Evolutionary conservation across 306 rosid species (phyloP), one percentile per base, ranked within the genome.

Genomic region (Quercus cerris): DNA sequence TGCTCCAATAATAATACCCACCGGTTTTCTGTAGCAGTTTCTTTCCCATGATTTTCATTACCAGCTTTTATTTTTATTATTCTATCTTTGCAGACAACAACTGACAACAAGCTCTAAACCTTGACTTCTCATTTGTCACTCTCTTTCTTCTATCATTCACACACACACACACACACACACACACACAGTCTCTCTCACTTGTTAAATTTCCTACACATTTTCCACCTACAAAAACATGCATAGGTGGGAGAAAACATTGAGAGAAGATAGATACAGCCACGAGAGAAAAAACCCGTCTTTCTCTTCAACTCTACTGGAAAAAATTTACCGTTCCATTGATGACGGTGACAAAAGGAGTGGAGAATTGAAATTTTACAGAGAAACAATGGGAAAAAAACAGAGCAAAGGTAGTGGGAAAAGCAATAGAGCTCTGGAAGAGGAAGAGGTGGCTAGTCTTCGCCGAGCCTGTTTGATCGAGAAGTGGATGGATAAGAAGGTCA

Each of bases 241-340:
- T 64, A 66, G 78, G 69, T 15, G 63, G 44, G 78, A 86, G 71
- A 83, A 61, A 13, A 74, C 74, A 22, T 79, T 3, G 7, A 80
- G 81, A 71, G 88, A 83, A 18, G 79, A 81, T 18, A 80, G 78
- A 33, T 71, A 73, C 46, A 78, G 22, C 46, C 19, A 27, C 71
- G 54, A 79, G 10, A 20, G 55, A 54, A 72, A 82, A n/a, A 87
- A 33, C 77, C 94, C 93, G 2, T 91, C 98, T 17, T 93, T 93
- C 86, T 96, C 99, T 17, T 90, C 99, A 8, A 78, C 77, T 25
- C 91, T 95, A 1, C 92, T 95, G 13, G 98, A 95, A 58, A 73
- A 89, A 51, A 95, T 93, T 51, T 96, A 96, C 88, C 89, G 92
- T 23, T 91, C 97, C 64, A 90, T 95, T 38, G 99, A 93, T 81